phyloP scores from a whole-genome alignment of 176 grass and related monocot genomes.

The barley (Hordeum vulgare) region DNA sequence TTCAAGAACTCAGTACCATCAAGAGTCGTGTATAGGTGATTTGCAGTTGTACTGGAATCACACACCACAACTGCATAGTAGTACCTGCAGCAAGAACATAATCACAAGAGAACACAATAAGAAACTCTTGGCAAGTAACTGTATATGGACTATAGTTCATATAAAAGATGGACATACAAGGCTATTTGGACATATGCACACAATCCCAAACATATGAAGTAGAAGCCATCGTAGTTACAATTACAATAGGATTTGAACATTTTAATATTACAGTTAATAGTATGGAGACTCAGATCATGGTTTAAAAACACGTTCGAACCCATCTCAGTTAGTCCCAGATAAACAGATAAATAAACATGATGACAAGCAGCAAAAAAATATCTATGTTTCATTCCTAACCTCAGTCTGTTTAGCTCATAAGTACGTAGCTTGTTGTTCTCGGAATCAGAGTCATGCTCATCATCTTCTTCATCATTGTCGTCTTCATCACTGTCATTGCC shows the following conservation, averaged over 20 bases:
- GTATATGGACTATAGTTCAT: not conserved
- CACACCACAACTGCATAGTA: conserved; percentile 81
- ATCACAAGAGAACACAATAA: not conserved
- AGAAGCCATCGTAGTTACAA: not conserved
- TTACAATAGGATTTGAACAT: conserved; percentile 7
- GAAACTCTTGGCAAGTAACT: not conserved
- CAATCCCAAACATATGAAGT: not conserved
- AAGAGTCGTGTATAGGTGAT: conserved; percentile 80
- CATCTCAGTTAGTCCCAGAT: not conserved
- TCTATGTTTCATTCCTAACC: conserved; percentile 28
- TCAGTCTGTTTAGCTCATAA: conserved; percentile 90
- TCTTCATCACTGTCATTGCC: conserved; percentile 1
- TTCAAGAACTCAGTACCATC: conserved; percentile 79
- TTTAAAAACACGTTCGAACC: not conserved
- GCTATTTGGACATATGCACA: not conserved
- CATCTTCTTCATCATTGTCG: not conserved
- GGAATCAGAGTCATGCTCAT: conserved; percentile 36
- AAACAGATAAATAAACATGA: not conserved
- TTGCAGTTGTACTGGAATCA: conserved; percentile 79
- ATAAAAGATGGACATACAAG: not conserved
- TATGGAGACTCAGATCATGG: not conserved
- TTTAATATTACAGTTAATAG: not conserved
- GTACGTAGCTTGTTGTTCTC: conserved; percentile 66
- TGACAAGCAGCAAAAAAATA: not conserved
- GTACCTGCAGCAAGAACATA: conserved; percentile 49